phyloP scores from a whole-genome alignment of 148 eudicot genomes.

The Vaccinium vitisidaea region DNA sequence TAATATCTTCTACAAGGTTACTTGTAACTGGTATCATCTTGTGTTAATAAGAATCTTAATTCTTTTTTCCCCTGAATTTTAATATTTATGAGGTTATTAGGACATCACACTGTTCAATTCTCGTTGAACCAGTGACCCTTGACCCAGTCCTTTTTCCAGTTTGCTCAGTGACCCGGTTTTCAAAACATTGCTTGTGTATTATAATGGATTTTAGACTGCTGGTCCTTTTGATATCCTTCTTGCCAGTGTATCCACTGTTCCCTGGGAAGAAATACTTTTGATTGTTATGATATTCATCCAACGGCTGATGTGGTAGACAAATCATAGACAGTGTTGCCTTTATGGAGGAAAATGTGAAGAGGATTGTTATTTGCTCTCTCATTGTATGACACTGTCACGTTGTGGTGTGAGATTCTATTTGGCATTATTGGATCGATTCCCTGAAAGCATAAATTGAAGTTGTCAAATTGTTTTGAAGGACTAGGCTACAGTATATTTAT shows the following conservation, averaged over 20 bases:
- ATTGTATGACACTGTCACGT: not conserved
- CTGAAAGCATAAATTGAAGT: not conserved
- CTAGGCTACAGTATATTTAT: too few relatives aligned
- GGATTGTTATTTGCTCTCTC: not conserved
- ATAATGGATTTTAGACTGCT: not conserved
- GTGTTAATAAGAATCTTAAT: not conserved
- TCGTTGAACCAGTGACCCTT: not conserved
- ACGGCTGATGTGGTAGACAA: not conserved
- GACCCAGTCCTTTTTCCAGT: not conserved
- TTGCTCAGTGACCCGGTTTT: not conserved
- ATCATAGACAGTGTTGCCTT: not conserved
- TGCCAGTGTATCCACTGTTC: not conserved
- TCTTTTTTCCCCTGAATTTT: not conserved
- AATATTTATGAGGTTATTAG: not conserved
- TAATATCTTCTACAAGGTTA: not conserved
- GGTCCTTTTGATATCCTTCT: not conserved
- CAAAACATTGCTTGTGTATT: not conserved
- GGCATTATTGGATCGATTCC: not conserved
- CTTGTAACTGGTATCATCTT: not conserved
- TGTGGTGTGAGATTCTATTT: too few relatives aligned
- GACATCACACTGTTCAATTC: not conserved
- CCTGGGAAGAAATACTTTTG: not conserved
- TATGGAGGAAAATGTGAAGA: not conserved
- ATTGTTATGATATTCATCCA: not conserved
- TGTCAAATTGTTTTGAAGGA: not conserved